Conservation (phyloP, 768 basidiomycete genomes). For the Pholiota conissans region DNA sequence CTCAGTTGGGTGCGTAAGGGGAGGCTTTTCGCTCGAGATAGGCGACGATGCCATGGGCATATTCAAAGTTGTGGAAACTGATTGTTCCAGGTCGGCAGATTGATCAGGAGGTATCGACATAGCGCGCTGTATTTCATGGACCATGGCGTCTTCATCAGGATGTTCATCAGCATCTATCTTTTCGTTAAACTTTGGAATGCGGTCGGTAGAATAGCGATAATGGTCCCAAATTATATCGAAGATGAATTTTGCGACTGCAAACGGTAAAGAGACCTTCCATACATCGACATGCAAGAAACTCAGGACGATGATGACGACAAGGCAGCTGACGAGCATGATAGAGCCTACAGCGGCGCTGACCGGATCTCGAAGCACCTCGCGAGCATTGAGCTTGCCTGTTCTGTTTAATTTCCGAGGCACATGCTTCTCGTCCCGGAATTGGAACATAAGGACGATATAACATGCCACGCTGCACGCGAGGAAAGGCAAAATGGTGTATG, state of each 20-base stretch:
- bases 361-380: conserved; percentile 70
- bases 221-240: conserved; percentile 67
- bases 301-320: conserved; percentile 73
- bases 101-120: conserved; percentile 21
- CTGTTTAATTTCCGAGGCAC: conserved; percentile 47
- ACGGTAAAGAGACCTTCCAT: conserved; percentile 84
- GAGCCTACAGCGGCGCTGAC: conserved; percentile 75
- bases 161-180: conserved; percentile 11
- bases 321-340: conserved; percentile 60
- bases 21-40: background rate
- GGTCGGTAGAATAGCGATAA: conserved; percentile 36
- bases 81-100: conserved; percentile 14
- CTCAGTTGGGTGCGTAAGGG: conserved; percentile 3
- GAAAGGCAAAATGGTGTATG: conserved; percentile 82
- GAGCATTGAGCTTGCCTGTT: conserved; percentile 43
- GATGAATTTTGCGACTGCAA: conserved; percentile 68
- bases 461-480: conserved; percentile 66
- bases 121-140: conserved; percentile 25
- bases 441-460: conserved; percentile 54
- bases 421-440: conserved; percentile 57
- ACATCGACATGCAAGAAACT: conserved; percentile 78
- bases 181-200: conserved; percentile 17
- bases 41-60: conserved; percentile 11
- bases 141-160: conserved; percentile 25
- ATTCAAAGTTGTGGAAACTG: conserved; percentile 5